Percentiles rank a stretch among this genome's conserved stretches.
phyloP scores from a whole-genome alignment of 148 eudicot genomes.

The Amaranthus cruentus region DNA sequence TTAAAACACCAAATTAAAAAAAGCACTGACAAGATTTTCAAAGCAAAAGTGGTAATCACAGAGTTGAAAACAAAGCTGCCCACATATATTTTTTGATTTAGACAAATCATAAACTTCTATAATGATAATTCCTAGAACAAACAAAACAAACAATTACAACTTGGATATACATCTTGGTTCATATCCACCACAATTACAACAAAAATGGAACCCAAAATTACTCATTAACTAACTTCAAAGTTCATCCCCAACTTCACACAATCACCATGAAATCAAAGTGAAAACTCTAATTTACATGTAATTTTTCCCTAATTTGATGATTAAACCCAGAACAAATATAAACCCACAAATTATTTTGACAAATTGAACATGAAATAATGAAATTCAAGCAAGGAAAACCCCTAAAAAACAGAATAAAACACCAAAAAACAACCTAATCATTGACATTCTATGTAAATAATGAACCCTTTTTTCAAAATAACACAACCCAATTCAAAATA shows the following conservation, averaged over 20 bases:
- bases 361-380: conserved; percentile 27
- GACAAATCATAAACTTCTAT: conserved; percentile 15
- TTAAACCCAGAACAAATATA: conserved; percentile 7
- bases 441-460: conserved; percentile 21
- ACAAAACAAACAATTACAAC: background rate
- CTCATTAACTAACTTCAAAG: conserved; percentile 17
- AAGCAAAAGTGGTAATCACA: conserved; percentile 22
- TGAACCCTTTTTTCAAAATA: conserved; percentile 5
- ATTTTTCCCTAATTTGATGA: conserved; percentile 5
- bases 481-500: conserved; percentile 2
- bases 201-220: conserved; percentile 4
- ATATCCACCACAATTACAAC: conserved; percentile 8
- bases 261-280: conserved; percentile 1
- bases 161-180: conserved; percentile 1
- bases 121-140: conserved; percentile 1
- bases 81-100: conserved; percentile 10
- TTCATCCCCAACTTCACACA: background rate
- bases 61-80: conserved; percentile 19
- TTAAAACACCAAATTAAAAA: conserved; percentile 12
- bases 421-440: conserved; percentile 12
- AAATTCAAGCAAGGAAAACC: conserved; percentile 13
- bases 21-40: conserved; percentile 22
- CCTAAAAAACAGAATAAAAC: conserved; percentile 27
- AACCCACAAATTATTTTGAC: conserved; percentile 5
- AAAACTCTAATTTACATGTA: background rate